phyloP scores from a whole-genome alignment of 176 grass and related monocot species.

The Phragmites australis region DNA sequence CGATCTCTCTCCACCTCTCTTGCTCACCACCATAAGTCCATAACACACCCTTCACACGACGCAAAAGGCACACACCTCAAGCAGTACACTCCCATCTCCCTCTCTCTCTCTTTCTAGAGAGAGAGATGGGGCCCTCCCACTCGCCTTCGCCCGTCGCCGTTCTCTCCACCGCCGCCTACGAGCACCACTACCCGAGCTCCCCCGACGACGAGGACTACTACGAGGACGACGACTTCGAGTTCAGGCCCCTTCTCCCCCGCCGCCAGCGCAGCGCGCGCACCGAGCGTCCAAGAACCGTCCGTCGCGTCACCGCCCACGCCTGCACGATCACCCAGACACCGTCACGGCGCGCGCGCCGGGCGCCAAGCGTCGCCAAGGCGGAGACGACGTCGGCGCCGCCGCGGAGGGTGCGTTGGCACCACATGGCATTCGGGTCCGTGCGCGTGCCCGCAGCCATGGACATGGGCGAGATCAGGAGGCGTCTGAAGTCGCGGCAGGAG shows the following conservation, averaged over 20 bases:
- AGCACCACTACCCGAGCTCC: neutral
- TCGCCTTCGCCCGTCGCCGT: slow-evolving; percentile 19
- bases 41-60: slow-evolving; percentile 6
- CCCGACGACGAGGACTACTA: neutral
- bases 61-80: neutral
- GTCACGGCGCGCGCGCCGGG: neutral
- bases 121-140: slow-evolving; percentile 24
- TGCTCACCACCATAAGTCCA: neutral
- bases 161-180: slow-evolving; percentile 14
- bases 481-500: slow-evolving; percentile 44
- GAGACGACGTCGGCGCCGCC: neutral
- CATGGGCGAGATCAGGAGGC: slow-evolving; percentile 68
- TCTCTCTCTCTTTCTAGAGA: neutral
- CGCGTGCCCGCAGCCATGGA: slow-evolving; percentile 69
- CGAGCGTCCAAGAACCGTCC: slow-evolving; percentile 3
- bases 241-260: slow-evolving; percentile 26
- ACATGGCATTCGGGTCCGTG: slow-evolving; percentile 57
- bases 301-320: neutral
- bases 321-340: neutral
- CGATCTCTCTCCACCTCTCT: neutral
- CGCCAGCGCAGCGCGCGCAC: neutral
- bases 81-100: neutral
- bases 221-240: slow-evolving; percentile 34
- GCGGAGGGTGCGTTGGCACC: slow-evolving; percentile 49
- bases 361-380: neutral